Evolutionary conservation across 2,329 filamentous ascomycete species (phyloP), one percentile per base, ranked within the genome.

Genomic region (Aureobasidium vineae): DNA sequence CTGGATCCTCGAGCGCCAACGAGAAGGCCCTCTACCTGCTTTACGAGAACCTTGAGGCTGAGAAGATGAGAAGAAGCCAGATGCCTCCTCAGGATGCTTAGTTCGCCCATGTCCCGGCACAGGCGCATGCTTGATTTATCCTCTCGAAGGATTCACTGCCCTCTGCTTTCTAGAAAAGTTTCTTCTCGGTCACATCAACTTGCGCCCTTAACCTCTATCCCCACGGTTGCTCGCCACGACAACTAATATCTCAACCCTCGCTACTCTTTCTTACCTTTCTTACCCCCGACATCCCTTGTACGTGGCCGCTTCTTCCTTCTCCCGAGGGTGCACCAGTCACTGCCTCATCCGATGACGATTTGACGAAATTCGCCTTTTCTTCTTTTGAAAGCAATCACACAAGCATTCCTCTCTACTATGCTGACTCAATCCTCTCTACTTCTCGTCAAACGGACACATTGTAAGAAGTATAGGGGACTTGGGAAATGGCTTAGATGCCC

Each of bases 31-130:
- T 99, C 33, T 97, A 97, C 79, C 88, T 99, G 64, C 84, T 99
- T 70, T 99, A 99, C 78, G 95, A 99, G 84, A 99, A 99, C 80
- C 87, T 99, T 61, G 95, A 99, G 82, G 94, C 93, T 19, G 95
- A 99, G 84, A 99, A 99, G 86, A 96, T 96, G 88, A 92, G 95
- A 74, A 91, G 95, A 77, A 96, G 92, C 83, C 90, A 96, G 80
- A 86, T 88, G 69, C 83, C 84, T 33, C 73, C 68, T 28, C 59
- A 76, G 68, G 61, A 64, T 28, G 47, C 61, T 54, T 64, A 64
- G 49, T 61, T 61, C 31, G 57, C 57, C 43, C 26, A 49, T 7
- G 57, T 49, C 10, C 36, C 57, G 43, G 57, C 57, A 61, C 28
- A 43, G 3, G 21, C 57, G 26, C 57, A 31, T 47, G 57, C 57